Percentiles rank a stretch among this genome's conserved stretches.
Evolutionary conservation across 1,139 yeast species (phyloP).

Genomic region (Suhomyces kunorum): DNA sequence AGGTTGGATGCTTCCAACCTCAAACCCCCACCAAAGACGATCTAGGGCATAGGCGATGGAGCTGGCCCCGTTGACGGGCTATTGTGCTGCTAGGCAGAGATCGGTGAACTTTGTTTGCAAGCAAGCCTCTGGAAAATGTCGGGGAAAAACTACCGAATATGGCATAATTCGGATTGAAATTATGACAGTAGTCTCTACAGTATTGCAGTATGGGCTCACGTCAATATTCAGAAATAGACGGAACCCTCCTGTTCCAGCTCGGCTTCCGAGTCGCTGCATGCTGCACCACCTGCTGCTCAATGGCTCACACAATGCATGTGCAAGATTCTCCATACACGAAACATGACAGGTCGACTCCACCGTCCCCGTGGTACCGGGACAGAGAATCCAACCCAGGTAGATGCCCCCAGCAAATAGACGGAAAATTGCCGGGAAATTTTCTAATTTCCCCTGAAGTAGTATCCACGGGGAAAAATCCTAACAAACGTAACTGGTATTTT

Average conservation of each 20-base stretch:
- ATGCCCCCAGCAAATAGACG: too few relatives aligned
- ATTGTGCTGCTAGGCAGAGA: neutral
- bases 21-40: neutral
- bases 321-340: conserved; percentile 5
- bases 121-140: too few relatives aligned
- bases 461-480: neutral
- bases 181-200: too few relatives aligned
- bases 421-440: neutral
- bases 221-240: too few relatives aligned
- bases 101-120: neutral
- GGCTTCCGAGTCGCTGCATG: neutral
- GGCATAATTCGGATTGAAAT: too few relatives aligned
- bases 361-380: conserved; percentile 1
- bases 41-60: neutral
- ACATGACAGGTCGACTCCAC: conserved; percentile 5
- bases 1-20: too few relatives aligned
- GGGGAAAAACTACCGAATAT: too few relatives aligned
- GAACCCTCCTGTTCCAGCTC: too few relatives aligned
- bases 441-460: neutral
- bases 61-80: neutral
- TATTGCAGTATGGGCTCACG: too few relatives aligned
- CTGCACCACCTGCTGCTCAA: neutral
- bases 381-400: neutral
- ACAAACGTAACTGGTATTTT: neutral
- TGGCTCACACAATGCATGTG: conserved; percentile 2